Conservation (phyloP, 2,329 filamentous ascomycete species). For the Aspergillus sclerotialis region DNA sequence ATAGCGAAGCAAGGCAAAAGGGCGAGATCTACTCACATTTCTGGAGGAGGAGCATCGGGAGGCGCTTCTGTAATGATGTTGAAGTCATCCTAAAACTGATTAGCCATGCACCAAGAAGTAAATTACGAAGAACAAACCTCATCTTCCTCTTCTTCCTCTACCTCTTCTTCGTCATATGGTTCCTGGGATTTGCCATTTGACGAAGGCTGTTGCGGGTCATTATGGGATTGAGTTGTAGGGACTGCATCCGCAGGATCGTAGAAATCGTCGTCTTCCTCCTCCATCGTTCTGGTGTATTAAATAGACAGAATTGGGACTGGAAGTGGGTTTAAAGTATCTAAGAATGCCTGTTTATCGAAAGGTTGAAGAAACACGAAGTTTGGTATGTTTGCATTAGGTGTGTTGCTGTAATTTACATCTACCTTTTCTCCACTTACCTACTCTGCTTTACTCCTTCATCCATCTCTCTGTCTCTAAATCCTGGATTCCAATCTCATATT, state of each 20-base stretch:
- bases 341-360: conserved; percentile 5
- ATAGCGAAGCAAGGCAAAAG: conserved; percentile 4
- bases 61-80: conserved; percentile 45
- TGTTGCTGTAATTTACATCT: not conserved
- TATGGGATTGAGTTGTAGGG: conserved; percentile 22
- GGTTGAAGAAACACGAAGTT: conserved; percentile 7
- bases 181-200: conserved; percentile 25
- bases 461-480: too few species aligned
- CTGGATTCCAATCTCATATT: too few species aligned
- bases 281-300: conserved; percentile 29
- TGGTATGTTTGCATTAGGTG: conserved; percentile 21
- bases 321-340: conserved; percentile 4
- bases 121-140: conserved; percentile 12
- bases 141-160: conserved; percentile 35
- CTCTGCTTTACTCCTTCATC: too few species aligned
- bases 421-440: too few species aligned
- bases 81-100: conserved; percentile 37
- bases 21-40: conserved; percentile 23
- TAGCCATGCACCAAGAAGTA: conserved; percentile 3
- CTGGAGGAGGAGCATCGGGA: conserved; percentile 31
- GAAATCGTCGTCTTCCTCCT: conserved; percentile 43
- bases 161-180: conserved; percentile 34
- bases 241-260: conserved; percentile 36
- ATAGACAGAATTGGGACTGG: conserved; percentile 1
- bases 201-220: conserved; percentile 19